Evolutionary conservation across 164 flowering plant genomes (phyloP), one percentile per base, ranked within the genome.

Genomic region (Platanus orientalis): DNA sequence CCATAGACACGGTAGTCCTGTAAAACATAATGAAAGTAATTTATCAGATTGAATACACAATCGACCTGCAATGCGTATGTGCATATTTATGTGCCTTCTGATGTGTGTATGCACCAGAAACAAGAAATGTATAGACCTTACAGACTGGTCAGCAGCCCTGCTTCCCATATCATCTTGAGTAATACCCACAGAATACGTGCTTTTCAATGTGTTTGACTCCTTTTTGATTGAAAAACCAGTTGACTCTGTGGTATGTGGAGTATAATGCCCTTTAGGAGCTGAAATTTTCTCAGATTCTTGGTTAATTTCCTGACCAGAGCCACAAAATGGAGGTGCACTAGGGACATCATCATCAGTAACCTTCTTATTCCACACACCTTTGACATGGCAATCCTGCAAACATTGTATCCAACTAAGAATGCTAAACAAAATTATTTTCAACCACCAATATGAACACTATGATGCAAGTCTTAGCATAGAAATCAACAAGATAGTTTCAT

Each of bases 281-380:
- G 74, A 70, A 61, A 27, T 63, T 63, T 65, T 60, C 44, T 74
- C 72, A 21, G 51, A 36, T 25, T 32, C 75, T 69, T 64, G 78
- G 51, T 71, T 77, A 32, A 76, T 79, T 59, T 84, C 88, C 48
- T 71, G 78, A 58, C 54, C 61, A 26, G 85, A 63, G 66, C 75
- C 72, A 62, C 59, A 40, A 68, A 91, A 70, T 20, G 93, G 95
- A 69, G 95, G 95, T 29, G 97, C 97, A 79, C 87, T 91, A 0
- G 95, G 87, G 50, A 80, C 63, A 62, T 82, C 87, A 54, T 71
- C 82, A 72, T 79, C 82, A 62, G 75, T 69, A 25, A 72, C 57
- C 62, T 74, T 79, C 36, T 54, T 72, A 49, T 55, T 74, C 42
- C 49, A 73, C 54, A 60, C 24, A 29, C 67, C 62, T 70, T 65